phyloP scores from a whole-genome alignment of 768 basidiomycete species.

The Cyclocybe aegerita region DNA sequence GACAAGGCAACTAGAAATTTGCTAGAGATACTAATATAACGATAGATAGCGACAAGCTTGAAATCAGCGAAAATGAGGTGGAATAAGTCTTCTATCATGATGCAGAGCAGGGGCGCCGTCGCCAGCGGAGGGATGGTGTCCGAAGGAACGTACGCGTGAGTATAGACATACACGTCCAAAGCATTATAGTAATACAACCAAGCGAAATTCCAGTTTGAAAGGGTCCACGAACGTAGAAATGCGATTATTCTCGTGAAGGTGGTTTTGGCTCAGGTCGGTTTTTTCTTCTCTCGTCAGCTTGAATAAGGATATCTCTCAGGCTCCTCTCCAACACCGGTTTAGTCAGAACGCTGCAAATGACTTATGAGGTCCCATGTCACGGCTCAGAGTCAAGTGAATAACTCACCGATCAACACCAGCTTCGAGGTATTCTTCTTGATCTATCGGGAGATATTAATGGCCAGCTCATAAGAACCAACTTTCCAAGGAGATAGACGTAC shows the following conservation, averaged over 20 bases:
- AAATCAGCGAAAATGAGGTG: too few relatives aligned
- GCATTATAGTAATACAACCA: too few relatives aligned
- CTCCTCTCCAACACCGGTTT: conserved; percentile 75
- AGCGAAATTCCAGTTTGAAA: not conserved
- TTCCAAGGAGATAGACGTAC: conserved; percentile 26
- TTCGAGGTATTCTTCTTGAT: conserved; percentile 73
- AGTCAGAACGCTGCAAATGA: conserved; percentile 58
- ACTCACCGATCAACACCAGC: conserved; percentile 77
- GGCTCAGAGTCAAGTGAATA: not conserved
- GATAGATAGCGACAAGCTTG: too few relatives aligned
- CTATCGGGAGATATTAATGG: conserved; percentile 31
- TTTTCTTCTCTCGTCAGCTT: conserved; percentile 49
- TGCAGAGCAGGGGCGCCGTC: too few relatives aligned
- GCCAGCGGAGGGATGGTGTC: too few relatives aligned
- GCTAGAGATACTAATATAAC: too few relatives aligned
- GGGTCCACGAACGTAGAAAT: conserved; percentile 1
- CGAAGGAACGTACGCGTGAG: too few relatives aligned
- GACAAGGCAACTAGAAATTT: too few relatives aligned
- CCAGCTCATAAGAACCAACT: conserved; percentile 1
- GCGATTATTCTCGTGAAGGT: conserved; percentile 6
- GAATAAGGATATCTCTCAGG: conserved; percentile 41
- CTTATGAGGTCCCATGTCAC: conserved; percentile 8
- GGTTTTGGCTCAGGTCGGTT: conserved; percentile 8
- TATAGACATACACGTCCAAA: too few relatives aligned
- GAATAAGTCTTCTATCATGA: too few relatives aligned